These are phyloP conservation scores for Diaporthe vexans DNA, from an alignment of 2,329 filamentous ascomycete genomes.

Conservation along the genomic window DNA sequence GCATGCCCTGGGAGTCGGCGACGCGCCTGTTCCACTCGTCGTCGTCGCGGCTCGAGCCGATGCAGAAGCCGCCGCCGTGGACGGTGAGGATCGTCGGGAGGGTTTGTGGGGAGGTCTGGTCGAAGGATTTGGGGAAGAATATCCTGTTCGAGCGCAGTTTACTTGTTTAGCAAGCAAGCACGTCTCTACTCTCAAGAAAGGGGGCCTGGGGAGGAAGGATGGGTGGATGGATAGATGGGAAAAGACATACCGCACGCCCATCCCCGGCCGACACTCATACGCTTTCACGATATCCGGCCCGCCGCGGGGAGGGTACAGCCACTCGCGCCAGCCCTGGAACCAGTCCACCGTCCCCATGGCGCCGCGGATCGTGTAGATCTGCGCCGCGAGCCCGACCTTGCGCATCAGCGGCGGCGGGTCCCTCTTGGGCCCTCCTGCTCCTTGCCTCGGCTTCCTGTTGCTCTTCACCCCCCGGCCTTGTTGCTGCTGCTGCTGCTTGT, in stretches of 20 bases:
- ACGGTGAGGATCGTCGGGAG: conserved; percentile 63
- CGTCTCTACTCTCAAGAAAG: too few relatives aligned
- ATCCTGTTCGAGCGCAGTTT: too few relatives aligned
- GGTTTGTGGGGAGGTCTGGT: conserved; percentile 48
- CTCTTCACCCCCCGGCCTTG: not conserved
- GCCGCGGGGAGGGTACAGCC: conserved; percentile 28
- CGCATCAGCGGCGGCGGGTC: conserved; percentile 34
- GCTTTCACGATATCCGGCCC: conserved; percentile 38
- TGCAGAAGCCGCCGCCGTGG: conserved; percentile 65
- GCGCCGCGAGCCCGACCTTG: conserved; percentile 37
- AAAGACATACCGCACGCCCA: conserved; percentile 26
- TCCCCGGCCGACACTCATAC: conserved; percentile 28
- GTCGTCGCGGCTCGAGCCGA: conserved; percentile 59
- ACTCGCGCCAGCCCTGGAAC: conserved; percentile 38
- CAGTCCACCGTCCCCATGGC: conserved; percentile 26
- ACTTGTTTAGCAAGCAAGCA: too few relatives aligned
- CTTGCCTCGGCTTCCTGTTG: not conserved
- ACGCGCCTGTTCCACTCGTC: conserved; percentile 62
- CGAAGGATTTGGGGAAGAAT: conserved; percentile 56
- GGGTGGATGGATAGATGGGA: not conserved
- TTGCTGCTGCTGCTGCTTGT: conserved; percentile 15
- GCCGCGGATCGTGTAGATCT: conserved; percentile 34
- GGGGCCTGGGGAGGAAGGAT: too few relatives aligned
- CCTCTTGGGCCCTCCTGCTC: conserved; percentile 5
- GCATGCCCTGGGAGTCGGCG: conserved; percentile 54